Evolutionary conservation across 305 asterid genomes (phyloP).

Genomic region (Coffea humblotiana): DNA sequence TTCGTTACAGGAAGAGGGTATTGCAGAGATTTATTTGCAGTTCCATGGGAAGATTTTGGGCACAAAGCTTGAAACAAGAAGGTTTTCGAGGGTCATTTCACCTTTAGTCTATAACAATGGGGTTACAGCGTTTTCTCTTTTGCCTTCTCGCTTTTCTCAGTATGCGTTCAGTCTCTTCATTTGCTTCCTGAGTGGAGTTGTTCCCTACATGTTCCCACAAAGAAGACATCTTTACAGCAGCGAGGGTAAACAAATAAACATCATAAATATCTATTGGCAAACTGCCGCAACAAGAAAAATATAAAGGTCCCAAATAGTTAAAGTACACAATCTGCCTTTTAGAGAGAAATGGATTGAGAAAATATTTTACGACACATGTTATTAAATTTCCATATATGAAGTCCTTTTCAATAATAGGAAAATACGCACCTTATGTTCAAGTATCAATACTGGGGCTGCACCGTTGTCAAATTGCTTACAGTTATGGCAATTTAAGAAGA

Average conservation of each 20-base stretch:
- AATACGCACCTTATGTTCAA: background rate
- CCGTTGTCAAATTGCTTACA: background rate
- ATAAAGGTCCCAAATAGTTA: background rate
- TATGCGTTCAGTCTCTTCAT: constrained; percentile 60
- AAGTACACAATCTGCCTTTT: background rate
- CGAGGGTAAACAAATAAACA: constrained; percentile 7
- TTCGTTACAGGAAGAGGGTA: background rate
- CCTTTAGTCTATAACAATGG: constrained; percentile 73
- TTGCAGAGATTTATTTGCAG: background rate
- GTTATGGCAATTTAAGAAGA: background rate
- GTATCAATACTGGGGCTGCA: background rate
- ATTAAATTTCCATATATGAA: background rate
- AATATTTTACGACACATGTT: too few relatives aligned
- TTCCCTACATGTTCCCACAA: constrained; percentile 33
- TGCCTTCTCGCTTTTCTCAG: constrained; percentile 84
- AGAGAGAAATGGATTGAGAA: too few relatives aligned
- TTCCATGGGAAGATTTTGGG: background rate
- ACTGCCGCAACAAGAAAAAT: background rate
- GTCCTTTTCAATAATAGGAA: background rate
- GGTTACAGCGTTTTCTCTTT: constrained; percentile 68
- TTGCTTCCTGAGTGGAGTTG: constrained; percentile 46
- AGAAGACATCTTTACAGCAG: constrained; percentile 17
- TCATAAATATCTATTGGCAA: constrained; percentile 10
- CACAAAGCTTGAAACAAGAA: background rate
- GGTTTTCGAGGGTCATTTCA: constrained; percentile 18